Base-by-base conservation (phyloP, 129 eudicot species). In the Solidago caesia region DNA sequence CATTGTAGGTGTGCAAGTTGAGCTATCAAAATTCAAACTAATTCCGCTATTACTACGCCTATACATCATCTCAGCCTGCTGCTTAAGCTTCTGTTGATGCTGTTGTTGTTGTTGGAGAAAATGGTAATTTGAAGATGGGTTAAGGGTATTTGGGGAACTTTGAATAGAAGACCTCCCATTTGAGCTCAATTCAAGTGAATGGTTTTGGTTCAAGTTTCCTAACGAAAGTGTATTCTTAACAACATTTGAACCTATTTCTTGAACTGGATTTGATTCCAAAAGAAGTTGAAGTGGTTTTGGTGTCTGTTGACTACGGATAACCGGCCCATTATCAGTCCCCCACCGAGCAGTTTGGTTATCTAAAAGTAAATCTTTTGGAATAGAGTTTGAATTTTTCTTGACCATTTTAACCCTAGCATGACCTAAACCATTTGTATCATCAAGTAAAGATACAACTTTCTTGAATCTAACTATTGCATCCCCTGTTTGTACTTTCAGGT, bases 1-100 rank as follows among this genome's bases (percentile, higher is more conserved):
- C 84, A 95, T 87, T 71, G 99, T 88, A 1, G 99, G 99, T 0
- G 91, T 91, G 81, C 92, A 91, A 62, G 86, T 87, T 25, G 99
- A 91, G 79, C 91, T 84, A 74, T 91, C 96, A 63, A 91, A 95
- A 70, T 91, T 95, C 85, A 95, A 80, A 69, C 76, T 91, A 63
- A 91, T 85, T 44, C 99, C 99, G 64, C 98, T 89, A 81, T 83
- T 90, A 74, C 88, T 88, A 46, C 89, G 84, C 57, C 80, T 16
- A 76, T 80, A 90, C 97, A 87, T 85, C 81, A 84, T 72, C 69
- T 90, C 98, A 63, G 98, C 92, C 42, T 85, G 97, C 51, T 93
- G 96, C 67, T 89, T 90, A 74, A 90, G 45, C 8, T 82, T 88
- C 14, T 63, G 68, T 15, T 78, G 39, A 33, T 33, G 76, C 48